Evolutionary conservation across 1,284 basidiomycete genomes (phyloP), one percentile per base, ranked within the genome.

Genomic region (Ganoderma resinaceum): DNA sequence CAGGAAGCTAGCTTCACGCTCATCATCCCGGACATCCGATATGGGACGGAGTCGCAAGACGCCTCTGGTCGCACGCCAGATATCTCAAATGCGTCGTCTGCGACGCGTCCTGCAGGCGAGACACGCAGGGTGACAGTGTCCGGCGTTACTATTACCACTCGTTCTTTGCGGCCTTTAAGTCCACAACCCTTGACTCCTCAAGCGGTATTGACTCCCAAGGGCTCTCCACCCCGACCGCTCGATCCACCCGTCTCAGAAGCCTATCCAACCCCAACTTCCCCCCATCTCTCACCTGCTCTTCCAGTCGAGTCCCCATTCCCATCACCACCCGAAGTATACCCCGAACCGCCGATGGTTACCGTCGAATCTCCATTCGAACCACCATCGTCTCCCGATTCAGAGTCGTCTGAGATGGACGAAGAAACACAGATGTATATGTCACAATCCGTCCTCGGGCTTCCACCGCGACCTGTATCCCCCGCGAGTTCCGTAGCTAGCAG

Each of bases 381-480:
- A 37, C 69, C 80, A 37, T 76, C 78, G 46, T 75, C 79, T 57
- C 62, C 77, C 9, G 70, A 72, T 14, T 82, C 83, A 20, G 82
- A 83, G 62, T 85, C 85, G 8, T 80, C 77, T 29, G 78, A 83
- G 63, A 69, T 91, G 58, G 91, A 93, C 69, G 91, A 93, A 73
- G 88, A 90, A 52, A 84, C 85, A 2, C 86, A 87, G 58, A 79
- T 87, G 76, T 80, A 85, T 66, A 94, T 94, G 92, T 90, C 91
- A 4, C 92, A 93, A 75, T 94, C 92, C 6, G 82, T 94, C 58
- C 88, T 85, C 7, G 84, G 81, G 55, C 82, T 94, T 49, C 81
- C 82, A 31, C 78, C 82, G 8, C 76, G 76, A 11, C 74, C 76
- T 6, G 85, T 66, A 81, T 87, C 85, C n/a, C 83, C 85, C 5